These are phyloP conservation scores for Akanthomyces uredinophilus DNA, from an alignment of 2,329 filamentous ascomycete species.

Conservation along the genomic window DNA sequence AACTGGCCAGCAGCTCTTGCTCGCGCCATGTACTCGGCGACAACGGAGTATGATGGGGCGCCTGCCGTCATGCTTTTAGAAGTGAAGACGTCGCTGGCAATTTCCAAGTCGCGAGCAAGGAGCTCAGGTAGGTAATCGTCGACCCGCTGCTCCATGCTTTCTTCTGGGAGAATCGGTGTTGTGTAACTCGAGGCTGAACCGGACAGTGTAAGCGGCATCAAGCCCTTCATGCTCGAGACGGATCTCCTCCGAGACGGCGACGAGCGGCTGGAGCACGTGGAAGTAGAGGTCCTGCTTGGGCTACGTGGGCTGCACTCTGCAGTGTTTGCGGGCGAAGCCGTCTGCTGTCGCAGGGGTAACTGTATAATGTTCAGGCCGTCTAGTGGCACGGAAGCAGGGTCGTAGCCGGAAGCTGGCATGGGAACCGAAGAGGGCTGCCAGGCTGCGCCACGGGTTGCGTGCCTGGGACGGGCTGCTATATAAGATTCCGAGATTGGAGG, in stretches of 20 bases:
- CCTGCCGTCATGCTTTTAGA: constrained; percentile 50
- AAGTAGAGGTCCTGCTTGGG: constrained; percentile 16
- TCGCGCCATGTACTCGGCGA: constrained; percentile 24
- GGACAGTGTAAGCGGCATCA: constrained; percentile 34
- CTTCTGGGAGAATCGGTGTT: constrained; percentile 20
- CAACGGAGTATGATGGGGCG: constrained; percentile 35
- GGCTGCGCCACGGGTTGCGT: neutral
- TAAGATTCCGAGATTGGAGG: constrained; percentile 4
- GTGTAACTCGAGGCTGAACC: constrained; percentile 23
- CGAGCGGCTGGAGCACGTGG: constrained; percentile 9
- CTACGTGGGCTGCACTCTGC: neutral
- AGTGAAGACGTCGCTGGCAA: constrained; percentile 42
- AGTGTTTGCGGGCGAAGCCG: neutral
- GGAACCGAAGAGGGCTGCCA: constrained; percentile 5
- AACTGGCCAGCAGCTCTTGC: constrained; percentile 17
- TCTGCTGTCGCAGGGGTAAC: neutral
- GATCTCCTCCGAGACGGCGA: constrained; percentile 27
- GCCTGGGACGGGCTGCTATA: constrained; percentile 1
- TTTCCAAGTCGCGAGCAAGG: constrained; percentile 49
- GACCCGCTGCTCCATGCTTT: constrained; percentile 25
- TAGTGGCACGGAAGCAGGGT: constrained; percentile 13
- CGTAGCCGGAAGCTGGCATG: constrained; percentile 13
- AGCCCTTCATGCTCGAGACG: constrained; percentile 35
- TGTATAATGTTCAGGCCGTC: constrained; percentile 12
- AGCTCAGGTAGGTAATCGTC: constrained; percentile 50